These are phyloP conservation scores for Phoenix dactylifera DNA, from an alignment of 176 grass and related monocot genomes.

Conservation along the genomic window DNA sequence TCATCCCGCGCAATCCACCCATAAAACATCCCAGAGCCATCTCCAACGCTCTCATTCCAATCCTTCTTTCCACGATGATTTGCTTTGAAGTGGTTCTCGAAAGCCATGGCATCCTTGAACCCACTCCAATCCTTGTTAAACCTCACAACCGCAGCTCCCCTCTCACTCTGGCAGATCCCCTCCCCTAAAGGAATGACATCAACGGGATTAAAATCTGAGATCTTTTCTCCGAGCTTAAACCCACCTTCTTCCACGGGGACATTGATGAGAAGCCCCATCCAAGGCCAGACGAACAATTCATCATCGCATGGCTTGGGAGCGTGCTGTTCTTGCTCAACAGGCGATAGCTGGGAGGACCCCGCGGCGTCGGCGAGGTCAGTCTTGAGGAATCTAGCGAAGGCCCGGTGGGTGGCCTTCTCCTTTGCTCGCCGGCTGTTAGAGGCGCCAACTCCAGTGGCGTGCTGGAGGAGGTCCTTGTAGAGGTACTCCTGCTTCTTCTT, in stretches of 20 bases:
- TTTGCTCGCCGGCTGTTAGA: slow-evolving; percentile 50
- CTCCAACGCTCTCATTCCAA: slow-evolving; percentile 12
- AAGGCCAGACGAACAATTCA: slow-evolving; percentile 68
- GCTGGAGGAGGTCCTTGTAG: slow-evolving; percentile 86
- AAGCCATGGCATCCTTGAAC: slow-evolving; percentile 46
- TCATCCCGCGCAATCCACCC: slow-evolving; percentile 61
- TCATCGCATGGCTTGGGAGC: slow-evolving; percentile 5
- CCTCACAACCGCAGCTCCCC: slow-evolving; percentile 27
- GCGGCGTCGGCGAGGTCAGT: slow-evolving; percentile 35
- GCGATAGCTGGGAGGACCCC: neutral
- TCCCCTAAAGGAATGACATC: slow-evolving; percentile 40
- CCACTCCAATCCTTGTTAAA: slow-evolving; percentile 58
- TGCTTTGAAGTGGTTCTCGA: slow-evolving; percentile 48
- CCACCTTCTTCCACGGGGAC: neutral
- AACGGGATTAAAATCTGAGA: slow-evolving; percentile 23
- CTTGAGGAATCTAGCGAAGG: slow-evolving; percentile 25
- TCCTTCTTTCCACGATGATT: slow-evolving; percentile 51
- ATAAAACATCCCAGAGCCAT: slow-evolving; percentile 24
- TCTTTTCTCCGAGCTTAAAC: slow-evolving; percentile 9
- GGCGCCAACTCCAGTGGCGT: slow-evolving; percentile 52
- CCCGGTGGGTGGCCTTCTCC: slow-evolving; percentile 23
- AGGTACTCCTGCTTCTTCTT: slow-evolving; percentile 86
- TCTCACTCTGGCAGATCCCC: slow-evolving; percentile 10
- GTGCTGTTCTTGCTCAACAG: too few relatives aligned
- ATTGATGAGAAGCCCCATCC: slow-evolving; percentile 58